A percentile compares a stretch with the other conserved stretches of the same genome.
phyloP scores from a whole-genome alignment of 352 stramenopile species.

The Aphanomyces cochlioides region DNA sequence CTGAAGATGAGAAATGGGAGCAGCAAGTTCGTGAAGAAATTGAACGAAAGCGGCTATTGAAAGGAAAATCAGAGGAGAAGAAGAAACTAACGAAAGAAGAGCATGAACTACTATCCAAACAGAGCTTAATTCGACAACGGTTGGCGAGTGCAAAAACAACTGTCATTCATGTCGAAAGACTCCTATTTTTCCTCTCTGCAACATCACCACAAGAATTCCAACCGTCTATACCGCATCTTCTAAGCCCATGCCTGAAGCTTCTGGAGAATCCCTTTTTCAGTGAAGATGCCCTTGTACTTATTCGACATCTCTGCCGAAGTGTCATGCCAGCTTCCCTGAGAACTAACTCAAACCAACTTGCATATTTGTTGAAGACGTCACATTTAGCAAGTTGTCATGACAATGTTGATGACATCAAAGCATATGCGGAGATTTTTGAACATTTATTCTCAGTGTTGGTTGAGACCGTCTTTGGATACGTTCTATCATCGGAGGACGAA shows the following conservation, averaged over 20 bases:
- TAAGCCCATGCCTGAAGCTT: constrained; percentile 48
- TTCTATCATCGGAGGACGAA: constrained; percentile 73
- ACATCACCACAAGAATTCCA: constrained; percentile 66
- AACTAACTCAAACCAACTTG: constrained; percentile 60
- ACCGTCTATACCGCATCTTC: constrained; percentile 59
- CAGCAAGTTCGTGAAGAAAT: constrained; percentile 79
- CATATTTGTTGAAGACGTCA: constrained; percentile 51
- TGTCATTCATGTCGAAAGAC: constrained; percentile 53
- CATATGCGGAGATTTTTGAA: constrained; percentile 52
- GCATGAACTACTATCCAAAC: constrained; percentile 50
- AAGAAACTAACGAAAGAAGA: constrained; percentile 45
- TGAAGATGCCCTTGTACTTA: constrained; percentile 36
- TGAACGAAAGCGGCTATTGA: constrained; percentile 41
- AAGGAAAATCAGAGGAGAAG: constrained; percentile 33
- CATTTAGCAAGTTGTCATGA: constrained; percentile 42
- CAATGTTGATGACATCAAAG: constrained; percentile 39
- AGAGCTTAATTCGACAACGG: constrained; percentile 53
- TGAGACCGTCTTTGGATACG: constrained; percentile 78
- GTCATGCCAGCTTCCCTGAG: constrained; percentile 66
- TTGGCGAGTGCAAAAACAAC: constrained; percentile 45
- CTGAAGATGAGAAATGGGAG: constrained; percentile 83
- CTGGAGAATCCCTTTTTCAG: constrained; percentile 62
- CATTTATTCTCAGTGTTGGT: constrained; percentile 59
- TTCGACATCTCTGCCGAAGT: constrained; percentile 51
- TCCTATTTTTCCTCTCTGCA: constrained; percentile 54